A percentile compares a stretch with the other conserved stretches of the same genome.
These are phyloP conservation scores for Stephanodiscus triporus DNA, from an alignment of 108 stramenopile species.

Conservation along the genomic window DNA sequence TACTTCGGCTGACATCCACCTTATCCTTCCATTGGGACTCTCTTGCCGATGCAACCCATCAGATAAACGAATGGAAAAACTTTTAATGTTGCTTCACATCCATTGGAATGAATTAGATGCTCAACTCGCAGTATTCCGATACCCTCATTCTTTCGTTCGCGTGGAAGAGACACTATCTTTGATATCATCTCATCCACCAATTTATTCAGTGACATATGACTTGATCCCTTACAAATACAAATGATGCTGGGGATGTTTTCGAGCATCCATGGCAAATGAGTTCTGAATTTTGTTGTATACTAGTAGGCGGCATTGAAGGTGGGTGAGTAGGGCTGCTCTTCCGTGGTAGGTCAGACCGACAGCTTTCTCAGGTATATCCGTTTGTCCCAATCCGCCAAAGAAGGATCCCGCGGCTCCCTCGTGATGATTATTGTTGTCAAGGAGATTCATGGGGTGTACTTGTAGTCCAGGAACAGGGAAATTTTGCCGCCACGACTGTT, in stretches of 20 bases:
- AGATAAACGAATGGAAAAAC: constrained; percentile 21
- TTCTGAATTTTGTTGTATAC: constrained; percentile 8
- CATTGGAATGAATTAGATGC: constrained; percentile 23
- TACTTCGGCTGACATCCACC: background rate
- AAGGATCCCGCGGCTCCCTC: constrained; percentile 16
- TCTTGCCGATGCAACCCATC: background rate
- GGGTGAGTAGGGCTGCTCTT: constrained; percentile 10
- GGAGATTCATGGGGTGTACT: background rate
- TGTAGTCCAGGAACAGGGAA: constrained; percentile 8
- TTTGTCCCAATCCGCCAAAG: constrained; percentile 1
- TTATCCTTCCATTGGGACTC: background rate
- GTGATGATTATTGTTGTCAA: background rate
- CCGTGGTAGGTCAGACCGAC: background rate
- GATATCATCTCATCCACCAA: constrained; percentile 17
- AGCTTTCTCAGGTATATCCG: background rate
- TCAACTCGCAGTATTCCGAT: constrained; percentile 23
- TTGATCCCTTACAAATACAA: constrained; percentile 2
- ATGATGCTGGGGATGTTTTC: constrained; percentile 2
- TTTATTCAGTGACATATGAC: constrained; percentile 13
- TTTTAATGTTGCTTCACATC: constrained; percentile 23
- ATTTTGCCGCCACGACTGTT: background rate
- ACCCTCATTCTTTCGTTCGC: background rate
- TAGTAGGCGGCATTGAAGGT: constrained; percentile 16
- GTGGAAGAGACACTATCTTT: background rate
- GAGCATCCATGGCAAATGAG: constrained; percentile 1